A percentile compares a stretch with the other conserved stretches of the same genome.
Evolutionary conservation across 768 basidiomycete species (phyloP).

Genomic region (Boletus rex-veris): DNA sequence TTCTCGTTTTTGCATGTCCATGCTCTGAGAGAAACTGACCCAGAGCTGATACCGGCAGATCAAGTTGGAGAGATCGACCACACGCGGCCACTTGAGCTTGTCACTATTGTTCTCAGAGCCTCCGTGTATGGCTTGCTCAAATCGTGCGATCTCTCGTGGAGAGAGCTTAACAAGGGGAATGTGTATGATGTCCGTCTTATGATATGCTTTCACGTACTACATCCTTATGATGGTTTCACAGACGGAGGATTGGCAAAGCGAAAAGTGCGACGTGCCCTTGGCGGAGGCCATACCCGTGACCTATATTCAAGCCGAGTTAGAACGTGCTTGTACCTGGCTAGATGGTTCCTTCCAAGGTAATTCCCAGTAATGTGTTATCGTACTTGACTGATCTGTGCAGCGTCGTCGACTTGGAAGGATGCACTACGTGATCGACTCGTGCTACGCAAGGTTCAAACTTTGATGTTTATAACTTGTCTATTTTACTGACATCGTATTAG

Average conservation of each 20-base stretch:
- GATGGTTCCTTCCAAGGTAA: slow-evolving; percentile 42
- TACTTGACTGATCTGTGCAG: slow-evolving; percentile 30
- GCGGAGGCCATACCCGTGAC: slow-evolving; percentile 59
- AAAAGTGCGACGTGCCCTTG: slow-evolving; percentile 80
- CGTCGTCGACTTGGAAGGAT: slow-evolving; percentile 45
- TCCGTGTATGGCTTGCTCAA: slow-evolving; percentile 70
- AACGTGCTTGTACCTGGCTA: slow-evolving; percentile 64
- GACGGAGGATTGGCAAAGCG: slow-evolving; percentile 88
- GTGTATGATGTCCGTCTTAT: slow-evolving; percentile 67
- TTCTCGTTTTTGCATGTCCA: slow-evolving; percentile 77
- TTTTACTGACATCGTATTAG: slow-evolving; percentile 14
- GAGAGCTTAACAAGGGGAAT: slow-evolving; percentile 72
- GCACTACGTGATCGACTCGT: slow-evolving; percentile 51
- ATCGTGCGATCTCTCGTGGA: slow-evolving; percentile 78
- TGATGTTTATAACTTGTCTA: not conserved
- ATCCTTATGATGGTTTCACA: slow-evolving; percentile 30
- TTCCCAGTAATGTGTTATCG: not conserved
- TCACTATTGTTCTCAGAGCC: slow-evolving; percentile 66
- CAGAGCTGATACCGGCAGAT: slow-evolving; percentile 41
- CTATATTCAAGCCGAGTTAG: slow-evolving; percentile 51
- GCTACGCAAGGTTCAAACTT: slow-evolving; percentile 51
- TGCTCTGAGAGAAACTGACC: slow-evolving; percentile 55
- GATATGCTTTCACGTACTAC: slow-evolving; percentile 11
- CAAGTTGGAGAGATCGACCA: slow-evolving; percentile 34
- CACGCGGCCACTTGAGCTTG: slow-evolving; percentile 54